Evolutionary conservation across 2,329 filamentous ascomycete species (phyloP).

Genomic region (Albophoma yamanashiensis): DNA sequence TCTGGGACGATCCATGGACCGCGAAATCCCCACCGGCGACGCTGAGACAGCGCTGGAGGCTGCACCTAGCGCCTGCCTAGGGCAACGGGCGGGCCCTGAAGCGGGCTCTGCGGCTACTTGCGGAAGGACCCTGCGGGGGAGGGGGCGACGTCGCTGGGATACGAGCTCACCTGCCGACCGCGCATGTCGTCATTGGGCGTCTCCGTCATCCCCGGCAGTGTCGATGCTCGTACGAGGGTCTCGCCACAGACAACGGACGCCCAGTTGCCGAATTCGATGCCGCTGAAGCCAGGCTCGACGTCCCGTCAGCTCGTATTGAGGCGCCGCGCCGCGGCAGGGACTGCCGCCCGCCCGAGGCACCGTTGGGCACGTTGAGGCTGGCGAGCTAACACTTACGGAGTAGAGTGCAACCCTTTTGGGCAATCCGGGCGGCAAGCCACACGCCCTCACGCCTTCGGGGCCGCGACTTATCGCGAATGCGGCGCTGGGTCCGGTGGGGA

Average conservation of each 20-base stretch:
- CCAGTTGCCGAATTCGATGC: not conserved
- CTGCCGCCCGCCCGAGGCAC: not conserved
- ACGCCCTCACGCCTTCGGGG: not conserved
- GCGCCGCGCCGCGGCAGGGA: not conserved
- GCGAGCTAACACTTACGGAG: not conserved
- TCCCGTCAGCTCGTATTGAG: not conserved
- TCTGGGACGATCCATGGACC: not conserved
- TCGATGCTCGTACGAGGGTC: too few relatives aligned
- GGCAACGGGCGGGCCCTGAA: not conserved
- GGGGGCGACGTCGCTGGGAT: not conserved
- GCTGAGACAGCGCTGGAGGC: not conserved
- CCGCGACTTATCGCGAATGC: not conserved
- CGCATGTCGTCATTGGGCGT: not conserved
- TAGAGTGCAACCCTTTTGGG: not conserved
- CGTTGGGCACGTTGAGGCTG: not conserved
- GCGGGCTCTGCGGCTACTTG: not conserved
- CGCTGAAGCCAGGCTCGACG: not conserved
- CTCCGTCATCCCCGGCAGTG: too few relatives aligned
- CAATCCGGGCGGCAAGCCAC: not conserved
- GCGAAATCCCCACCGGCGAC: not conserved
- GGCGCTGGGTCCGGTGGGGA: not conserved
- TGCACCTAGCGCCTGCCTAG: not conserved
- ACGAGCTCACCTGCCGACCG: not conserved
- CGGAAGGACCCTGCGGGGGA: not conserved
- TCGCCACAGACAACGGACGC: too few relatives aligned